Base-by-base conservation (phyloP, 169 alveolate species). In the Plasmodium berghei region DNA sequence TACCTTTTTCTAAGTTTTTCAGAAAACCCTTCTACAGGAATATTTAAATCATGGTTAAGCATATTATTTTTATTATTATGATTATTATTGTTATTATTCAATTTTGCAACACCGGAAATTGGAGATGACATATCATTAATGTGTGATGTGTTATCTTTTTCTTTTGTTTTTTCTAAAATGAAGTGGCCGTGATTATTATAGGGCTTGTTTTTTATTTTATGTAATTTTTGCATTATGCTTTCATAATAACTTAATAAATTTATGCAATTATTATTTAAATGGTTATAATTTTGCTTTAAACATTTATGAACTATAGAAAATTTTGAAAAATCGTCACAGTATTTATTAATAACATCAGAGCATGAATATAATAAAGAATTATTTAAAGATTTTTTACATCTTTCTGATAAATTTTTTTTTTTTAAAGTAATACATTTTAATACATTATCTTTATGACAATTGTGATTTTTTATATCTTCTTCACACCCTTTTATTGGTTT, bases 401-500 rank as follows among this genome's bases (percentile, higher is more conserved):
- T 77, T n/a, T 77, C 71, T 10, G 89, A 77, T 64, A 77, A 63
- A 24, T 63, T 26, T 48, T 77, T 46, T 58, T 77, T 77, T 63
- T 77, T 77, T 77, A 77, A 77, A 20, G 89, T 77, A 26, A 77
- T 77, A 52, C 89, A 77, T 40, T 63, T 63, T 77, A 77, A 42
- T 46, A 77, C 71, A 34, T 34, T 34, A 64, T 77, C 89, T 46
- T 46, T 52, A 77, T 63, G 62, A 77, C 89, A 77, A 46, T 77
- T 77, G 58, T 77, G n/a, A 77, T 77, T 77, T 77, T 77, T 77
- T 14, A 77, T 77, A 45, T 77, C 89, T 49, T 77, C 56, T 52
- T 77, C 89, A 77, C 89, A 77, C 8, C 89, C 89, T 63, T 77
- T 77, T 77, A 77, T 69, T 24, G 89, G 73, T 64, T 77, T 67